Base-by-base conservation (phyloP, 306 rosid genomes). In the Begonia loranthoides region DNA sequence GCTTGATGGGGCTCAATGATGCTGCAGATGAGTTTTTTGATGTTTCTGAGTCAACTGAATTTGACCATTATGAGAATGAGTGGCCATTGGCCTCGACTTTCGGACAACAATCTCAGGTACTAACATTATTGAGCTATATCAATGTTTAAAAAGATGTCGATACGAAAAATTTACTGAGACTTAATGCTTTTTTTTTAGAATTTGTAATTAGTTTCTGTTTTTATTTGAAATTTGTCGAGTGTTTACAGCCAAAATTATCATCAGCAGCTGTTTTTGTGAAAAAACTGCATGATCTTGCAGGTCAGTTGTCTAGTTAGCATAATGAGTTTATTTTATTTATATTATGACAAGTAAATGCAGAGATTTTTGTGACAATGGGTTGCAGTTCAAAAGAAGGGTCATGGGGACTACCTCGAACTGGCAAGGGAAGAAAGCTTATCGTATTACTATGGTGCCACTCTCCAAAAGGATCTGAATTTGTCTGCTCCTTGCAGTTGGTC, bases 311-410 rank as follows among this genome's bases (percentile, higher is more conserved):
- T 28, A 4, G 36, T 28, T 28, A 28, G 6, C 36, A 28, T 28
- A 28, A 28, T 28, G 36, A n/a, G n/a, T n/a, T n/a, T 28, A 7
- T 1, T 28, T 28, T 28, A 7, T 28, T 28, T 28, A 28, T 28
- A 28, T 28, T 28, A 28, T 28, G 36, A 28, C 36, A 28, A 28
- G 5, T 28, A 28, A 28, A 28, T 28, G 36, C 36, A 28, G 36
- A 28, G 36, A 28, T 28, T 28, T 28, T 28, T 28, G 36, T 28
- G 36, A 28, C 36, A 28, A 28, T 28, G 36, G 36, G 60, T 59
- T 57, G 54, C 83, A 81, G 97, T 65, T 79, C 88, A 75, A 50
- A 84, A 84, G 67, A 88, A 84, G 67, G 94, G 87, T 24, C 75
- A 74, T 64, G 15, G 58, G 54, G 96, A 81, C 51, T 66, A 81